Evolutionary conservation across 257 asterid species (phyloP).

Genomic region (Solanum chaucha): DNA sequence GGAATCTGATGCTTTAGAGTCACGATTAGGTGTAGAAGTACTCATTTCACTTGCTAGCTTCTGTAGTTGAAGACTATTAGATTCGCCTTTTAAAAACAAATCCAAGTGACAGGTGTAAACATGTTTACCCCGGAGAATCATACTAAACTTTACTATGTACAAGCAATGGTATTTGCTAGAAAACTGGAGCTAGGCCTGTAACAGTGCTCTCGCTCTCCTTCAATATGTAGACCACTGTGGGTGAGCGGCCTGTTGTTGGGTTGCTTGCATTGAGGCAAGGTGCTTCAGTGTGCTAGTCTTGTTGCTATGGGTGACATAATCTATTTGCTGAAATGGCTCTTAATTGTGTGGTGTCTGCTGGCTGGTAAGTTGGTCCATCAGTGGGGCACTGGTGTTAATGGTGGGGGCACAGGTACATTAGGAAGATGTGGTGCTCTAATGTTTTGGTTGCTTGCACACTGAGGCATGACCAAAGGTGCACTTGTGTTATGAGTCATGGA

Average conservation of each 20-base stretch:
- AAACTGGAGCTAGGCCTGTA: neutral
- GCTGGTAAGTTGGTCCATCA: neutral
- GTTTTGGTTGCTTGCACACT: neutral
- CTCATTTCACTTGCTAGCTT: neutral
- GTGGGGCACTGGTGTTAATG: neutral
- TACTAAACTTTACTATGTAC: neutral
- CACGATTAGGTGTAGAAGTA: neutral
- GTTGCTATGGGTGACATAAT: neutral
- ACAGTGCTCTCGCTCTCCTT: neutral
- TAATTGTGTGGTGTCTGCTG: neutral
- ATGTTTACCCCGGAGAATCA: neutral
- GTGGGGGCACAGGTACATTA: neutral
- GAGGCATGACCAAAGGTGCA: neutral
- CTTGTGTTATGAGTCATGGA: neutral
- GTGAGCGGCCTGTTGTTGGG: neutral
- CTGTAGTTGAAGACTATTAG: neutral
- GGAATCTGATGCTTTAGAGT: neutral
- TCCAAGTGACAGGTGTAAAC: neutral
- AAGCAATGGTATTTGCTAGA: neutral
- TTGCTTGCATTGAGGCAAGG: neutral
- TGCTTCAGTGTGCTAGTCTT: neutral
- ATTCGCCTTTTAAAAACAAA: neutral
- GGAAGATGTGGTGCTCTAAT: neutral
- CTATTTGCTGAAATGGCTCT: neutral
- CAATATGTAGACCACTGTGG: neutral